Base-by-base conservation (phyloP, 345 rosid species). In the Fremontodendron californicum region DNA sequence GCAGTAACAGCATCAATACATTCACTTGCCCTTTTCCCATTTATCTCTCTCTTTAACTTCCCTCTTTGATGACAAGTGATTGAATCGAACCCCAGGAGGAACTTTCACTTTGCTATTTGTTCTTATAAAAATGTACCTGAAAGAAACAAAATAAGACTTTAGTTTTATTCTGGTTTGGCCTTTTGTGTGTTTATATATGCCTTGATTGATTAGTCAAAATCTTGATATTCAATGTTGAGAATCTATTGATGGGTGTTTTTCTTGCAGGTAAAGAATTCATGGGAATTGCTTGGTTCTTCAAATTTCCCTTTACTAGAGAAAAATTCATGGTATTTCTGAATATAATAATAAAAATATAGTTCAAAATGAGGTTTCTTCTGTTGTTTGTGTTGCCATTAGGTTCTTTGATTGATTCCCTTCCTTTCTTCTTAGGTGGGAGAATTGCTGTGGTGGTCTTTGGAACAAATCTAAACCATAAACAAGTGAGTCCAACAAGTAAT, bases 1-100 rank as follows among this genome's bases (percentile, higher is more conserved):
- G 76, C 88, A 83, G 65, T 73, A 82, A 83, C 80, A 82, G 75
- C 52, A 79, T 55, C 60, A 83, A 76, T 68, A 74, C 74, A 71
- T 37, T 40, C 43, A 19, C 60, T 71, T 31, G 27, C 43, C 3
- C 58, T 49, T 71, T 71, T 49, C 60, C 52, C 74, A 71, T 71
- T 64, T n/a, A 4, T 16, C 23, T 27, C 18, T 15, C 21, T 63
- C 10, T 35, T 45, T 12, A 35, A 19, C 68, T 63, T 16, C 69
- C 69, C 69, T n/a, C 25, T 37, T 39, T 31, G n/a, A 48, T 40
- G 51, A 42, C 19, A 66, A 66, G 16, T 66, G 71, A 42, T 66
- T 40, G 71, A n/a, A 33, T 15, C 15, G 35, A 29, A 27, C 5
- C n/a, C 21, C 0, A 16, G 27, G 27, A 31, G 15, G 27, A 48